Evolutionary conservation across 1,284 basidiomycete genomes (phyloP), one percentile per base, ranked within the genome.

Genomic region (Ceratobasidium sp.): DNA sequence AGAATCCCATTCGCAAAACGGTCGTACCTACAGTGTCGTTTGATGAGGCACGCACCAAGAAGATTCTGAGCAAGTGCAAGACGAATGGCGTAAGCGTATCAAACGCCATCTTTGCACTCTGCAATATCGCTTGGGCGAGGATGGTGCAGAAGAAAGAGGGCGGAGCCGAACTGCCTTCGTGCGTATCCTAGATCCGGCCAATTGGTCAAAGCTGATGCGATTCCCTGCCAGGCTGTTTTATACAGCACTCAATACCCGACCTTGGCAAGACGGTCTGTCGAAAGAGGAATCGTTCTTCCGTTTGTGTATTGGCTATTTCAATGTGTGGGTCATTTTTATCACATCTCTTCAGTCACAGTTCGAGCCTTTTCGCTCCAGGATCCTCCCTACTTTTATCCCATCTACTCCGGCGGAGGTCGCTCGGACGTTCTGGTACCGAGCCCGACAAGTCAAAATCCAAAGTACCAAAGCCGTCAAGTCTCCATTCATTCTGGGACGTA

Each of bases 291-390:
- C 72, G 72, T 91, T 89, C 16, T 91, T 90, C 82, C 92, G 89
- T 87, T 84, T 93, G 52, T 88, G 90, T 3, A 87, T 93, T 73
- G 89, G 89, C 3, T 93, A 92, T 80, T 92, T 92, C 83, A 92
- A 92, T 79, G 84, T 93, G 50, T 67, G 34, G 23, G 64, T 67
- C n/a, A n/a, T n/a, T n/a, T n/a, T n/a, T n/a, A n/a, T n/a, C n/a
- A n/a, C n/a, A n/a, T n/a, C n/a, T n/a, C n/a, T n/a, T n/a, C n/a
- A n/a, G n/a, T n/a, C 36, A 39, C 39, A 18, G 4, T 23, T 32
- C 14, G 3, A 59, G 12, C 8, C 23, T 34, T 8, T 3, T 9
- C 21, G 55, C n/a, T 14, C 1, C 55, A 58, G 55, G 76, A 82
- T 92, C 58, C 86, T 93, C 3, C 91, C 91, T 3, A 82, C 84